These are phyloP conservation scores for Bipolaris victoriae DNA, from an alignment of 2,329 filamentous ascomycete genomes.

Conservation along the genomic window DNA sequence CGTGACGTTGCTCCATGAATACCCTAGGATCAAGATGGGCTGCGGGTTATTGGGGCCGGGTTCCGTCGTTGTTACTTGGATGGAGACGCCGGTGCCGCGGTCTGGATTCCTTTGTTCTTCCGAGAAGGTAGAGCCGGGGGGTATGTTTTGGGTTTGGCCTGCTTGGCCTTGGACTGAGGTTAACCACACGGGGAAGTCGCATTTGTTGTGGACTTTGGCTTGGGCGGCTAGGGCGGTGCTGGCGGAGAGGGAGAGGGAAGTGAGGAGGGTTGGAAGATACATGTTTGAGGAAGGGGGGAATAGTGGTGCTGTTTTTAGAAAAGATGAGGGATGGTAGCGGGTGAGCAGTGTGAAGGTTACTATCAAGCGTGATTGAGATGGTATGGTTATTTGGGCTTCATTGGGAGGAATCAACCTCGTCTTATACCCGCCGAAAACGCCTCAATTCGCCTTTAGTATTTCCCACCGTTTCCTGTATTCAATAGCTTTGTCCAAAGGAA, in stretches of 20 bases:
- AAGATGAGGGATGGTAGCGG: too few species aligned
- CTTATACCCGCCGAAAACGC: conserved; percentile 16
- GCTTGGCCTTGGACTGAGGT: conserved; percentile 23
- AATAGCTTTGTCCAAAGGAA: neutral
- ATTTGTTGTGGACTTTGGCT: conserved; percentile 35
- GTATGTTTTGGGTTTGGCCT: conserved; percentile 7
- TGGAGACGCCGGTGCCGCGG: conserved; percentile 25
- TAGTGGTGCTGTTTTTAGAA: neutral
- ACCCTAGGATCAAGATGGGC: conserved; percentile 31
- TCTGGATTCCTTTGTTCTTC: conserved; percentile 24
- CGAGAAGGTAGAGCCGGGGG: conserved; percentile 9
- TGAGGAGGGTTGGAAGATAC: conserved; percentile 24
- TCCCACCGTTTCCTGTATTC: conserved; percentile 2
- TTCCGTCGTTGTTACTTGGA: conserved; percentile 29
- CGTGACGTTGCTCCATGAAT: conserved; percentile 24
- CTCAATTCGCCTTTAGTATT: neutral
- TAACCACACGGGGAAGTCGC: conserved; percentile 30
- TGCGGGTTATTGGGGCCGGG: conserved; percentile 20
- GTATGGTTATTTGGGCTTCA: neutral
- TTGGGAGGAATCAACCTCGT: neutral
- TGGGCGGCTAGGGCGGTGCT: conserved; percentile 21
- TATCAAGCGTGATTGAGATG: conserved; percentile 5
- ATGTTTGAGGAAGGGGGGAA: conserved; percentile 12
- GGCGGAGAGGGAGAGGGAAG: conserved; percentile 20
- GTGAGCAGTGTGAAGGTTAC: too few species aligned